phyloP scores from a whole-genome alignment of 345 rosid species.

The Anacardium occidentale region DNA sequence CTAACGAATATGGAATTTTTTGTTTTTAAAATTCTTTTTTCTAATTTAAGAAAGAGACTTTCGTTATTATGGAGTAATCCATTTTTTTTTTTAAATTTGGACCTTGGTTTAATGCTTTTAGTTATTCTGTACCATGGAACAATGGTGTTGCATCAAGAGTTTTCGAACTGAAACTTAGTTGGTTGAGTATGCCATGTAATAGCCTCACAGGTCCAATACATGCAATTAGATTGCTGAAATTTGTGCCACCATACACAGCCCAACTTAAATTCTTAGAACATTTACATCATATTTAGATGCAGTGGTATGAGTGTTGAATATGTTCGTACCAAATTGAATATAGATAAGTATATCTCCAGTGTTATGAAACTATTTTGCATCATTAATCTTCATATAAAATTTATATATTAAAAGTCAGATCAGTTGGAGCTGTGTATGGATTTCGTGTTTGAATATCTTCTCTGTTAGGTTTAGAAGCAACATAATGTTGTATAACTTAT shows the following conservation, averaged over 20 bases:
- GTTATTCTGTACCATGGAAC: background rate
- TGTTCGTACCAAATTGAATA: background rate
- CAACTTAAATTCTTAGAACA: too few species aligned
- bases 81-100: background rate
- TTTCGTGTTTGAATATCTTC: background rate
- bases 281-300: background rate
- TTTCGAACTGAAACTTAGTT: background rate
- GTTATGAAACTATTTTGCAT: background rate
- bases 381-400: too few species aligned
- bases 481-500: background rate
- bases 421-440: background rate
- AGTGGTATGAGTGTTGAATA: background rate
- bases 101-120: background rate
- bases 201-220: background rate
- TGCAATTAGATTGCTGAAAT: too few species aligned
- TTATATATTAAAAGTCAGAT: background rate
- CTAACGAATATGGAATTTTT: too few species aligned
- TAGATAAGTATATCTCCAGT: background rate
- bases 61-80: background rate
- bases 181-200: background rate
- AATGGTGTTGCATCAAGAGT: background rate
- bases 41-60: background rate
- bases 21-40: background rate
- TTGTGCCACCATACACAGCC: too few species aligned
- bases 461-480: background rate